Evolutionary conservation across 805 yeast genomes (phyloP).

Genomic region (Hanseniaspora lachancei): DNA sequence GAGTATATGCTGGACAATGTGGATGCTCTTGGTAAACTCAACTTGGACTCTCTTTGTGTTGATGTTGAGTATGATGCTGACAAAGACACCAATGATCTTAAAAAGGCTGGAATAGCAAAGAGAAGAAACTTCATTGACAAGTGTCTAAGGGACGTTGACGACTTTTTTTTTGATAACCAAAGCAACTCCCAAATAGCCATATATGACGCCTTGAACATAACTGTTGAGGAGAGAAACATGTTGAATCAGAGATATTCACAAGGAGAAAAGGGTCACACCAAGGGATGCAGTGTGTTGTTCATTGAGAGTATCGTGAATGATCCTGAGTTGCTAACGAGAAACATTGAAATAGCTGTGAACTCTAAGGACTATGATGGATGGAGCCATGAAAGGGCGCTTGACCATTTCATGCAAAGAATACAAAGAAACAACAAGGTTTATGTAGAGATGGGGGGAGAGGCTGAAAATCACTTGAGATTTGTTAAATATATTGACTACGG

Average conservation of each 20-base stretch:
- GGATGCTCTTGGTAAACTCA: background rate
- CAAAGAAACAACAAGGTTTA: constrained; percentile 54
- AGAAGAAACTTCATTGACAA: constrained; percentile 47
- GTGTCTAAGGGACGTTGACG: constrained; percentile 55
- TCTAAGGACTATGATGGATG: constrained; percentile 80
- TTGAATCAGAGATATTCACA: constrained; percentile 42
- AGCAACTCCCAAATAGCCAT: constrained; percentile 90
- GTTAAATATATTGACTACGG: constrained; percentile 87
- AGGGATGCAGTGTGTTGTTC: constrained; percentile 59
- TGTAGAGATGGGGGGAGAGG: constrained; percentile 44
- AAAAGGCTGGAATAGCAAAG: constrained; percentile 34
- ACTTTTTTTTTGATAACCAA: constrained; percentile 43
- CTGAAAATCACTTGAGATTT: constrained; percentile 48
- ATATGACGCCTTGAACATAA: constrained; percentile 88
- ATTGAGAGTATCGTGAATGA: constrained; percentile 81
- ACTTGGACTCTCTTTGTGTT: constrained; percentile 50
- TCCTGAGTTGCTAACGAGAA: constrained; percentile 49
- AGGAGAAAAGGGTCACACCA: constrained; percentile 5
- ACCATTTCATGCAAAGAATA: constrained; percentile 64
- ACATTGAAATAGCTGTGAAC: constrained; percentile 70
- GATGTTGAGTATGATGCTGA: constrained; percentile 30
- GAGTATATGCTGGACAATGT: constrained; percentile 14
- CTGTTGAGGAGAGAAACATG: constrained; percentile 50
- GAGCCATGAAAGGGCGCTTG: constrained; percentile 60
- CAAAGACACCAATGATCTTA: constrained; percentile 8